Base-by-base conservation (phyloP, 2,329 filamentous ascomycete species). In the Macrophomina tecta region DNA sequence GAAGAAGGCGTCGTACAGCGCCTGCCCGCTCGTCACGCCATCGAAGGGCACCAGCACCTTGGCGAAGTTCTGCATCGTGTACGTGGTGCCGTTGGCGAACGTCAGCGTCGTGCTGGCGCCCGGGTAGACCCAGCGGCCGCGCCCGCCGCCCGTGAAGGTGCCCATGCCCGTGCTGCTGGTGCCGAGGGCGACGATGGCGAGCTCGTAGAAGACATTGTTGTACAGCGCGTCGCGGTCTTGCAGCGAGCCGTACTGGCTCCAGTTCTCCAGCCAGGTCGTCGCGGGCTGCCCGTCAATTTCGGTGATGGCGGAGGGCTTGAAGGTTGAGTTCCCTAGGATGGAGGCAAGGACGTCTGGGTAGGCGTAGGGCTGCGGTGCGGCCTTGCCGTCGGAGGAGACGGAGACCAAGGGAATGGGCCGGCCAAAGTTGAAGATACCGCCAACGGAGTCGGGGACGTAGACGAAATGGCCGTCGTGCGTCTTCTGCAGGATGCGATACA, bases 401-500 rank as follows among this genome's bases (percentile, higher is more conserved):
- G 88, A 90, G 0, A 90, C 86, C 1, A 90, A 68, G 42, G 81
- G 80, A 72, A 84, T 73, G 18, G 76, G 76, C 12, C 84, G 79
- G 6, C 80, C 81, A 71, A 73, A 89, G 66, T 70, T 78, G 73
- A 89, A 87, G 7, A 85, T 73, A 2, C 66, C 77, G 48, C 80
- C 82, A 28, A 88, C 82, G 3, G 82, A 78, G 68, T 87, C 85
- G 0, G 85, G 84, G 23, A 82, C 77, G 72, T 84, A 87, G 1
- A 77, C 74, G 67, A 90, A 87, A 73, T 92, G 90, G 2, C 88
- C 88, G 73, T 92, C 89, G 70, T 91, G 87, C 1, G 86, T 85
- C 1, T 81, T 81, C 23, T 81, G 80, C 56, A 89, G 82, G 14
- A 87, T 75, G 42, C 81, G 76, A 66, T 85, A 84, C 2, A 91